A percentile compares a stretch with the other conserved stretches of the same genome.
phyloP scores from a whole-genome alignment of 75 land plant genomes.

The Selaginella moellendorffii region DNA sequence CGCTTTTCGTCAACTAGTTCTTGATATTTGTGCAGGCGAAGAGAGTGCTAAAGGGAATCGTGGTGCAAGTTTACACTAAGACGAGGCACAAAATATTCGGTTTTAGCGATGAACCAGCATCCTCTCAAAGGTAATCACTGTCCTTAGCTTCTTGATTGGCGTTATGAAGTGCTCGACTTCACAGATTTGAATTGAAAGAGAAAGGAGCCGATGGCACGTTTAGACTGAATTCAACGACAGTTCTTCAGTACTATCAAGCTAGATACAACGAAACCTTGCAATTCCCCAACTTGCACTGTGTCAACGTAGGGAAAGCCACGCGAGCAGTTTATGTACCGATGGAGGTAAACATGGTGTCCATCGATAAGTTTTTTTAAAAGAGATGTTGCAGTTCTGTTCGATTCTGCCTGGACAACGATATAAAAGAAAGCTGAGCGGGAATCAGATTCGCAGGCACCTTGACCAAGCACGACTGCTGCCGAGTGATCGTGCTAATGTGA shows the following conservation, averaged over 20 bases:
- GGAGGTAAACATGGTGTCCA: conserved; percentile 37
- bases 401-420: conserved; percentile 67
- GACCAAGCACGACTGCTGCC: conserved; percentile 72
- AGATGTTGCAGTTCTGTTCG: conserved; percentile 44
- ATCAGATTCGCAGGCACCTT: conserved; percentile 41
- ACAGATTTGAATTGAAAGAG: background rate
- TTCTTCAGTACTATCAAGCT: conserved; percentile 39
- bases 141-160: background rate
- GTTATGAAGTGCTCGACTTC: background rate
- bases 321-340: conserved; percentile 62
- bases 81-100: conserved; percentile 61
- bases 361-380: background rate
- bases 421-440: conserved; percentile 40
- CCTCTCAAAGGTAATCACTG: conserved; percentile 32
- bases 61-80: conserved; percentile 35
- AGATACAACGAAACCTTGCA: conserved; percentile 23
- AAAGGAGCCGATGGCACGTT: background rate
- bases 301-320: conserved; percentile 67
- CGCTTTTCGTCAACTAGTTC: background rate
- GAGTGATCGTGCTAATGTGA: conserved; percentile 27
- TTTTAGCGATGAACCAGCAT: conserved; percentile 47
- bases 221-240: background rate
- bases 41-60: conserved; percentile 48
- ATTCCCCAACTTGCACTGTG: conserved; percentile 48
- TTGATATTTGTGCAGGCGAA: conserved; percentile 36